Evolutionary conservation across 176 grass and related monocot genomes (phyloP).

Genomic region (Phragmites australis): DNA sequence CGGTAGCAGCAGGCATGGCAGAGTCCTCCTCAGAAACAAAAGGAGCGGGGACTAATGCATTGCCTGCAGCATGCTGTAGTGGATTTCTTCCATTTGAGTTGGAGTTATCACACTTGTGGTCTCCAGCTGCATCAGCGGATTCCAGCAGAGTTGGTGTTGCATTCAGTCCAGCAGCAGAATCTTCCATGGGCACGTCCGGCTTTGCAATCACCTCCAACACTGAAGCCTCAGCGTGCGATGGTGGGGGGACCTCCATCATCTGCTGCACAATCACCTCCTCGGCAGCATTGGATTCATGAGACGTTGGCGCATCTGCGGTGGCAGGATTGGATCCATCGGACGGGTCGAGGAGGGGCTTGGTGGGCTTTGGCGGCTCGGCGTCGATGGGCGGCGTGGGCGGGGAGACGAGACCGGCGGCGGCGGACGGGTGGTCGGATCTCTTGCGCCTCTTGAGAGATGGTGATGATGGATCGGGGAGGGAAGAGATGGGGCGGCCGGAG

Average conservation of each 20-base stretch:
- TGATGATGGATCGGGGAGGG: background rate
- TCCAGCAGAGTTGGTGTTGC: constrained; percentile 8
- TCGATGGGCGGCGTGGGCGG: constrained; percentile 49
- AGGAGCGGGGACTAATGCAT: constrained; percentile 5
- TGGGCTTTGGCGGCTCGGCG: constrained; percentile 29
- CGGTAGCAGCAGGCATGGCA: background rate
- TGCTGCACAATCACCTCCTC: background rate
- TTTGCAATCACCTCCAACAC: background rate
- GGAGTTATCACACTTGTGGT: background rate
- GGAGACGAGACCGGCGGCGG: constrained; percentile 40
- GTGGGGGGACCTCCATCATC: background rate
- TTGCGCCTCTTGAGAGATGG: constrained; percentile 45
- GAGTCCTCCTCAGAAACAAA: background rate
- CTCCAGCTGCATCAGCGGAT: background rate
- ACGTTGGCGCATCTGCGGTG: too few relatives aligned
- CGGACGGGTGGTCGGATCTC: constrained; percentile 31
- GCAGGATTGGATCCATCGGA: constrained; percentile 10
- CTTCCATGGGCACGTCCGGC: background rate
- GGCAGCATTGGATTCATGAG: background rate
- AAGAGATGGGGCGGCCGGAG: constrained; percentile 42
- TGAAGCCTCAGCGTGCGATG: background rate
- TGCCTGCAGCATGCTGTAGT: background rate
- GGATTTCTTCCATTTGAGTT: background rate
- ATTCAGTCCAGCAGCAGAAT: background rate
- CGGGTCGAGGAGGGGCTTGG: constrained; percentile 21